Base-by-base conservation (phyloP, 2,329 filamentous ascomycete genomes). In the Paecilomyces niveus region DNA sequence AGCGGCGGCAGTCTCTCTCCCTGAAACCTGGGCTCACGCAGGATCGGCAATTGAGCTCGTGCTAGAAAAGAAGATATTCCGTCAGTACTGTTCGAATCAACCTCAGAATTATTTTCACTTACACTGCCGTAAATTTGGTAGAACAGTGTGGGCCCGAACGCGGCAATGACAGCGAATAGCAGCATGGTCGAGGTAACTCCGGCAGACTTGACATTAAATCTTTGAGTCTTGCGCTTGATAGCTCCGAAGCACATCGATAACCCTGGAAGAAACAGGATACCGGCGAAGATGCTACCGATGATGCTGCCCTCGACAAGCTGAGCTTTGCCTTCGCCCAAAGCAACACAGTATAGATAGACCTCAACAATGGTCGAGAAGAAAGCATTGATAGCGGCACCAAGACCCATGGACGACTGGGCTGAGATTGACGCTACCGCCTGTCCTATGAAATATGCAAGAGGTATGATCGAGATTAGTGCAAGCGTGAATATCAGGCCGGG, bases 201-300 rank as follows among this genome's bases (percentile, higher is more conserved):
- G 31, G 94, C 94, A 33, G 93, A 97, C 69, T 88, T 91, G 62
- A 94, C 92, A 71, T 99, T 99, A 82, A 99, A 99, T 50, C 94
- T 88, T 72, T 99, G 94, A 1, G 94, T 99, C 78, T 99, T 99
- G 67, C 95, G 87, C 78, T 96, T 96, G 70, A 99, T 88, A 18
- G 95, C 95, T 52, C 94, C 94, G 69, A 97, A 99, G 74, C 94
- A 99, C 94, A 99, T 99, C 59, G 93, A 97, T 33, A 99, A 74
- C 1, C 94, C 94, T 0, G 94, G 94, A 53, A 99, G 81, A 72
- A 99, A 96, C 13, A 99, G 81, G 52, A 99, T 90, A 77, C 94
- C 94, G 3, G 93, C 93, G 72, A 99, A 97, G 61, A 99, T 97
- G 73, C 94, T 99, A 61, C 94, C 94, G 61, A 99, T 90, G 66